Conservation (phyloP, 208 protist species). For the Spironucleus salmonicida region DNA sequence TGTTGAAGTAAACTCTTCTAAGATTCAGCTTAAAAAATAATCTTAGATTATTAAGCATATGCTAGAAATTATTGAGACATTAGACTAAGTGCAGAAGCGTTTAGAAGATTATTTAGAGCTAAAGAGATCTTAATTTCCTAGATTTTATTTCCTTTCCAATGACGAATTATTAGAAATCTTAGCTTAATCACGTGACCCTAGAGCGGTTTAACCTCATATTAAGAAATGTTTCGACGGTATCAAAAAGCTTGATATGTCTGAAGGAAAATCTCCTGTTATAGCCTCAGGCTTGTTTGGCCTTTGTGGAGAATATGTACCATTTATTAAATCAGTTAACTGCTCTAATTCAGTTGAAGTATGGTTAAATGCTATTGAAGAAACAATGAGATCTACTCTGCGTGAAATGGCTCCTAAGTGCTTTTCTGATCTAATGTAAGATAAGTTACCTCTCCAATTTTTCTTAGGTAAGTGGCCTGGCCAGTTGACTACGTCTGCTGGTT, state of each 20-base stretch:
- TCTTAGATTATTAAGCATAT: background rate
- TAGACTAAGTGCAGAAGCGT: conserved; percentile 79
- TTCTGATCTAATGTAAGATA: background rate
- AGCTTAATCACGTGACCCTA: conserved; percentile 53
- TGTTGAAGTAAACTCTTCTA: background rate
- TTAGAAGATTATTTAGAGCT: conserved; percentile 76
- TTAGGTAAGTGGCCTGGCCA: conserved; percentile 29
- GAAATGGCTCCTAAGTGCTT: conserved; percentile 38
- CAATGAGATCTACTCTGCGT: conserved; percentile 70
- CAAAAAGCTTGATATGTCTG: background rate
- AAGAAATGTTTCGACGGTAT: conserved; percentile 48
- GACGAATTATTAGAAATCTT: conserved; percentile 86
- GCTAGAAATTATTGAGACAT: conserved; percentile 9
- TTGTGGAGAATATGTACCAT: conserved; percentile 75
- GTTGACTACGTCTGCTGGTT: background rate
- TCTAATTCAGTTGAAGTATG: conserved; percentile 71
- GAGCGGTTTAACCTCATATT: conserved; percentile 49
- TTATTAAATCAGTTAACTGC: conserved; percentile 60
- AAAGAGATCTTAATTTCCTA: conserved; percentile 49
- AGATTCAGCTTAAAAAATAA: background rate
- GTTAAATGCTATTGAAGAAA: conserved; percentile 65
- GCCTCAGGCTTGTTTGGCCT: conserved; percentile 50
- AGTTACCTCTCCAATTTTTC: conserved; percentile 1
- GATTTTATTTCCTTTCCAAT: conserved; percentile 59
- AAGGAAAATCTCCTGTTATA: conserved; percentile 51